These are phyloP conservation scores for Penstemon barbatus DNA, from an alignment of 257 asterid genomes.

Conservation along the genomic window DNA sequence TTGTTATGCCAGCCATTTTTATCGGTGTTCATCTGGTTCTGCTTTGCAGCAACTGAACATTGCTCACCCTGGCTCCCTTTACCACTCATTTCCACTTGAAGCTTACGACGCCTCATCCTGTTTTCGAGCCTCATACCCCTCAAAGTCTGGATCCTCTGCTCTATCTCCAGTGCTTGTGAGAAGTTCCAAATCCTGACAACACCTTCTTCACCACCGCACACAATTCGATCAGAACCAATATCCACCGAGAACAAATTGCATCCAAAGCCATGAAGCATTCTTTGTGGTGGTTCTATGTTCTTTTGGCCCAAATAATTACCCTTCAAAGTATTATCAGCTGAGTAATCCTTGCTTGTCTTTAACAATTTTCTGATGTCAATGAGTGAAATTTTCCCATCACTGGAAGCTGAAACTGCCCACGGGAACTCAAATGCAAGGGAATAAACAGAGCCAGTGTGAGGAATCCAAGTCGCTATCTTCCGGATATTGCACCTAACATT, in stretches of 20 bases:
- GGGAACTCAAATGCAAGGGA: conserved; percentile 97
- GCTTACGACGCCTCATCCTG: conserved; percentile 78
- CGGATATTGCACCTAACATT: conserved; percentile 35
- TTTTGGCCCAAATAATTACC: conserved; percentile 36
- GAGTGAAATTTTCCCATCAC: conserved; percentile 84
- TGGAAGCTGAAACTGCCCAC: conserved; percentile 88
- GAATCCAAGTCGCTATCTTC: conserved; percentile 78
- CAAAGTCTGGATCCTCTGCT: conserved; percentile 50
- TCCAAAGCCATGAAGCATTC: conserved; percentile 87
- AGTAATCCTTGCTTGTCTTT: conserved; percentile 44
- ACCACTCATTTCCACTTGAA: conserved; percentile 44
- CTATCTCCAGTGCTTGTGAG: conserved; percentile 82
- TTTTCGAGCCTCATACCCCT: conserved; percentile 73
- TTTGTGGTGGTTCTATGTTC: conserved; percentile 76
- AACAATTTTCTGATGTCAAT: conserved; percentile 76
- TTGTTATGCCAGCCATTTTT: conserved; percentile 71
- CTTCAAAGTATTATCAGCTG: conserved; percentile 29
- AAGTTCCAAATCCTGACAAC: conserved; percentile 90
- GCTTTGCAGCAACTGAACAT: conserved; percentile 77
- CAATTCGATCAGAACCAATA: conserved; percentile 75
- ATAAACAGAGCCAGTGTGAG: conserved; percentile 76
- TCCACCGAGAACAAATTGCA: conserved; percentile 72
- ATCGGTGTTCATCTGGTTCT: conserved; percentile 61
- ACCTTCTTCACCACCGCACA: conserved; percentile 94
- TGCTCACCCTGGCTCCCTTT: conserved; percentile 60